A percentile compares a stretch with the other conserved stretches of the same genome.
phyloP scores from a whole-genome alignment of 768 basidiomycete species.

The Rhodosporidiobolus odoratus region DNA sequence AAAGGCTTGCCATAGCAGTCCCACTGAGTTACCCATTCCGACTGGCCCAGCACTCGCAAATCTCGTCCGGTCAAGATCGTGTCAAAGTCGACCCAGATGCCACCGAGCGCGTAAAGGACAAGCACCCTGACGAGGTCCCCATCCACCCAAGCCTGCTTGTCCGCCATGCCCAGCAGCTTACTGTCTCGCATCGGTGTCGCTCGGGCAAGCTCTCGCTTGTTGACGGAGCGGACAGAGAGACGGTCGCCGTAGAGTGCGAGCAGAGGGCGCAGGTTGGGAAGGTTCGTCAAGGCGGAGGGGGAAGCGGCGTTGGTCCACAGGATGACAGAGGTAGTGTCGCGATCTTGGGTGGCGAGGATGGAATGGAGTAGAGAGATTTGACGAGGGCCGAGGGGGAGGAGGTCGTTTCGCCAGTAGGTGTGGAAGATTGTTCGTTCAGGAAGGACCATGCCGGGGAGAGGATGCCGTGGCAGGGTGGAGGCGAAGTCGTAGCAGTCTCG shows the following conservation, averaged over 20 bases:
- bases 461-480: slow-evolving; percentile 60
- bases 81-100: slow-evolving; percentile 98
- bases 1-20: slow-evolving; percentile 80
- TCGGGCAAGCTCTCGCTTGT: slow-evolving; percentile 61
- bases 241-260: slow-evolving; percentile 21
- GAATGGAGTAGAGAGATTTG: slow-evolving; percentile 90
- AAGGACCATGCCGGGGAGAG: slow-evolving; percentile 35
- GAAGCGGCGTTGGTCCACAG: slow-evolving; percentile 87
- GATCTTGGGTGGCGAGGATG: slow-evolving; percentile 85
- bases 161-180: slow-evolving; percentile 57
- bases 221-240: slow-evolving; percentile 62
- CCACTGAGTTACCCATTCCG: slow-evolving; percentile 98
- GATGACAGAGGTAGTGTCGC: slow-evolving; percentile 60
- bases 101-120: slow-evolving; percentile 81
- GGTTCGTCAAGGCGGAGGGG: slow-evolving; percentile 47
- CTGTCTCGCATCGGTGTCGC: slow-evolving; percentile 74
- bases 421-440: slow-evolving; percentile 61
- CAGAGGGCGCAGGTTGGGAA: slow-evolving; percentile 15
- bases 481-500: slow-evolving; percentile 92
- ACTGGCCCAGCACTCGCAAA: slow-evolving; percentile 76
- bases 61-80: slow-evolving; percentile 75
- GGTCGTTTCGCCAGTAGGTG: slow-evolving; percentile 89
- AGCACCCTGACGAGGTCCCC: slow-evolving; percentile 86
- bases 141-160: slow-evolving; percentile 86
- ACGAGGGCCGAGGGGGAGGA: slow-evolving; percentile 69